Base-by-base conservation (phyloP, 352 stramenopile genomes). In the Phytophthora cajani region DNA sequence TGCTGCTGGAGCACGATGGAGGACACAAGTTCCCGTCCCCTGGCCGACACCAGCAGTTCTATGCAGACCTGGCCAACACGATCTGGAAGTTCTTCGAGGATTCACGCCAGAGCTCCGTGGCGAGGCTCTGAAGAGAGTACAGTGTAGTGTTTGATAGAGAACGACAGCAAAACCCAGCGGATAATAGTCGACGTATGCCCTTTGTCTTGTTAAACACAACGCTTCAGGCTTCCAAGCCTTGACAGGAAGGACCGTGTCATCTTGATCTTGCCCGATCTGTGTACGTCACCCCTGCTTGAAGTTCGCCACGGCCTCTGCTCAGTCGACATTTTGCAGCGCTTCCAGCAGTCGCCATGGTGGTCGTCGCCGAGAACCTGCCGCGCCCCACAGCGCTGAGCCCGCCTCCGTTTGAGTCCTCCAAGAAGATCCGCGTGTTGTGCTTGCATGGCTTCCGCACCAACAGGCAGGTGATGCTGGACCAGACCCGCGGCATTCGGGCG, bases 21-120 rank as follows among this genome's bases (percentile, higher is more conserved):
- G 76, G 81, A 46, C 87, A 94, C 71, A 91, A 90, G 49, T 92
- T 94, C 67, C 85, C 87, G 7, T 89, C 84, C 11, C 75, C 79
- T 1, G 80, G 64, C 10, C 75, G 77, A 52, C 69, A 92, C 65
- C 63, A 77, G 19, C 46, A 74, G 44, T 66, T 92, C 10, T 89
- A 89, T 58, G 62, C 64, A 3, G 30, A 82, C 30, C 50, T 89
- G 42, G 79, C 77, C 5, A 71, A 46, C 32, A 74, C 70, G 56
- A 85, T 89, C 51, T 76, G 73, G 65, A 62, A 80, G 58, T 83
- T 88, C 59, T 87, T 89, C 30, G 63, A 77, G 6, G 59, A 81
- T 44, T 81, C 66, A 9, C 59, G 57, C 12, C 67, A 77, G 46
- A 80, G 68, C 63, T 72, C 74, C 0, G 30, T 70, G 46, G 76